Evolutionary conservation across 306 rosid species (phyloP).

Genomic region (Pterocarpus macrocarpus): DNA sequence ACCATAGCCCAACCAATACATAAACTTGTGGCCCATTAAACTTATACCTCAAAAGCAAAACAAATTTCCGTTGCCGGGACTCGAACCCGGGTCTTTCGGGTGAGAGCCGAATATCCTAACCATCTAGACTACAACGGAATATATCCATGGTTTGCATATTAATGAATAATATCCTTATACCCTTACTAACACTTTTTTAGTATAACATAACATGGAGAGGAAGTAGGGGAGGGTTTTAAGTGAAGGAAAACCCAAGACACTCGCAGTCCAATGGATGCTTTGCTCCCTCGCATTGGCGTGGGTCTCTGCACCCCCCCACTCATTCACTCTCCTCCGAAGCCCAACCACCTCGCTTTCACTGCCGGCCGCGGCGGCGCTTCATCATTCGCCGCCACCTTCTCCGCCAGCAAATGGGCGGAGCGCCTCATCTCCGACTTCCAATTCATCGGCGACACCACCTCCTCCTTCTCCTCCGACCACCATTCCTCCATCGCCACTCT

Average conservation of each 20-base stretch:
- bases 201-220: too few species aligned
- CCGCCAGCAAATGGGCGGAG: constrained; percentile 96
- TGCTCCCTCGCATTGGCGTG: constrained; percentile 59
- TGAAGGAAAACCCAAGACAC: background rate
- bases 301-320: constrained; percentile 57
- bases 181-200: too few species aligned
- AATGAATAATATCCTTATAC: too few species aligned
- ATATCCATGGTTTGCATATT: too few species aligned
- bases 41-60: too few species aligned
- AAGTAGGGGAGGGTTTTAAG: background rate
- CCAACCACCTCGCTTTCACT: constrained; percentile 48
- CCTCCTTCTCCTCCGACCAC: background rate
- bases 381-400: constrained; percentile 48
- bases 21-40: too few species aligned
- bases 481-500: constrained; percentile 54
- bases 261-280: constrained; percentile 54
- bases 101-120: constrained; percentile 56
- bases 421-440: constrained; percentile 93
- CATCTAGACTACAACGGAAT: constrained; percentile 47
- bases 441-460: constrained; percentile 70
- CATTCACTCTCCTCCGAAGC: constrained; percentile 27
- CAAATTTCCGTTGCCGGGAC: constrained; percentile 37
- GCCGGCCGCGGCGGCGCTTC: constrained; percentile 18
- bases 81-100: constrained; percentile 58
- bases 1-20: too few species aligned